Evolutionary conservation across 1,284 basidiomycete species (phyloP).

Genomic region (Tilletia walkeri): DNA sequence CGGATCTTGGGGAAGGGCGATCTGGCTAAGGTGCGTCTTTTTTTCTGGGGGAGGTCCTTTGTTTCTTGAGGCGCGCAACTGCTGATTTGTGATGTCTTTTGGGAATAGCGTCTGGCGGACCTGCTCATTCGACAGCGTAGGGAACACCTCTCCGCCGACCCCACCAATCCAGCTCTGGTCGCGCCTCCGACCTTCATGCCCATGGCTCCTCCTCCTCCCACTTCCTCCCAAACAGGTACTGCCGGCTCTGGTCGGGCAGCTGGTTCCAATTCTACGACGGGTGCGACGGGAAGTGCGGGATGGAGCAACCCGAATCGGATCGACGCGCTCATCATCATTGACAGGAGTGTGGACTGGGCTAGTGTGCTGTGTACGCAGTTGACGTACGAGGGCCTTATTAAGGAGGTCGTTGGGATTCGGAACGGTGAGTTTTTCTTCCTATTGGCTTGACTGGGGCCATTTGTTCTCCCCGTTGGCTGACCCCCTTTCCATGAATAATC

Average conservation of each 20-base stretch:
- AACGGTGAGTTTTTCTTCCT: constrained; percentile 66
- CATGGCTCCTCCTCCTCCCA: neutral
- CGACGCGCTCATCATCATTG: constrained; percentile 84
- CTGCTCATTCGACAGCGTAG: constrained; percentile 68
- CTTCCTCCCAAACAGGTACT: neutral
- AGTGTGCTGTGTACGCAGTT: constrained; percentile 93
- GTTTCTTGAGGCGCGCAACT: neutral
- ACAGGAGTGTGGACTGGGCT: constrained; percentile 90
- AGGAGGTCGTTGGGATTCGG: constrained; percentile 84
- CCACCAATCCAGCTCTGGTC: constrained; percentile 40
- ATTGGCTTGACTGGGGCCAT: neutral
- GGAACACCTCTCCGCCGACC: constrained; percentile 55
- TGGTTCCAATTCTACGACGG: constrained; percentile 20
- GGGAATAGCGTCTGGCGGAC: constrained; percentile 68
- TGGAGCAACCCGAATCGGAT: constrained; percentile 54
- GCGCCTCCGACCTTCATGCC: constrained; percentile 13
- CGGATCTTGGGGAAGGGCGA: constrained; percentile 92
- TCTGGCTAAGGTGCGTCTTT: constrained; percentile 69
- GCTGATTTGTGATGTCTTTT: too few species aligned
- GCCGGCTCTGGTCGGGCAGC: constrained; percentile 27
- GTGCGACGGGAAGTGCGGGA: constrained; percentile 35
- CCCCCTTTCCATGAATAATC: constrained; percentile 4
- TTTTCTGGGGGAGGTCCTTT: neutral
- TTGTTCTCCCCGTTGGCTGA: neutral
- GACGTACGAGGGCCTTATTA: constrained; percentile 95